Evolutionary conservation across 169 alveolate genomes (phyloP), one percentile per base, ranked within the genome.

Genomic region (Plasmodium relictum): DNA sequence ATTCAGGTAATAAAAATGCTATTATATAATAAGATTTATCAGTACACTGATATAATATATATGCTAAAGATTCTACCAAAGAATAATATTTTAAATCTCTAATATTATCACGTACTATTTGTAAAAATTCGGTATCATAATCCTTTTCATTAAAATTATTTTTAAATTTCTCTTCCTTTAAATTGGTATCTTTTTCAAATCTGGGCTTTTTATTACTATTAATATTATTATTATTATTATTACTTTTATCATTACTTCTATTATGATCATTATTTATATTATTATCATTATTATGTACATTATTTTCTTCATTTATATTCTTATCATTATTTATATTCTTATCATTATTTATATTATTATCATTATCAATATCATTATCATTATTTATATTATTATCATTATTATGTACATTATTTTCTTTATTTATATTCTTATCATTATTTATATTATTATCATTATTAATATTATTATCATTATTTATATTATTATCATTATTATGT

Each of bases 1-100:
- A 83, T 68, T 83, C 91, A 1, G 91, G 91, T 22, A 83, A 42
- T 14, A 83, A 20, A 68, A 83, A 83, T 9, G 83, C 91, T 22
- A 83, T 44, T 10, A 83, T 20, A 44, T 83, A 83, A 39, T 83
- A 69, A 7, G 91, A 83, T 22, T 68, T 83, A 24, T 83, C 91
- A 6, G 91, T 83, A 18, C 91, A 83, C 45, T 83, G 91, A 45
- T 83, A 83, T 42, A 83, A 42, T 37, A 83, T 83, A 69, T 83
- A 83, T 59, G 91, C 91, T 61, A 83, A 26, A 24, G 91, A 83
- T 83, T 83, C 91, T 39, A 83, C 91, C 52, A 83, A 54, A 2
- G 85, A 48, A 9, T 83, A 83, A 68, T 83, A 83, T 68, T 83
- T 83, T 26, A 83, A 18, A 83, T 83, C 91, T 9, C 54, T 66